Evolutionary conservation across 768 basidiomycete genomes (phyloP), one percentile per base, ranked within the genome.

Genomic region (Russula olivacea): DNA sequence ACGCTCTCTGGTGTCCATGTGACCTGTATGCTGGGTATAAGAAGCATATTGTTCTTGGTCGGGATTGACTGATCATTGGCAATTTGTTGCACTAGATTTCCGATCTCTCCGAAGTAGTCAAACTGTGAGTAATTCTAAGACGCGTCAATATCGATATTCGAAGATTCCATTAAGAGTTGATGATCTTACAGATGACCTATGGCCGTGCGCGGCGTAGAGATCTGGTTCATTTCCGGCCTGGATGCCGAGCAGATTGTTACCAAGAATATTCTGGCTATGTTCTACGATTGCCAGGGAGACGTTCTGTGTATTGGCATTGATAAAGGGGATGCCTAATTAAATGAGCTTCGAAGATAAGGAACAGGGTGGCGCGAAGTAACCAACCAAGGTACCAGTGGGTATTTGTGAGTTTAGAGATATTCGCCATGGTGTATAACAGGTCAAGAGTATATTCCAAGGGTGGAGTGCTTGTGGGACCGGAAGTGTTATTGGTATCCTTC

Each of bases 161-260:
- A 3, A 30, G n/a, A 2, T 52, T 9, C 1, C 9, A n/a, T 1
- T 12, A 41, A 11, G 14, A 12, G 32, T 6, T 32, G 6, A 48
- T 17, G 3, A 4, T 8, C 71, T 62, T 38, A 58, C 69, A 12
- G 41, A 10, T 30, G 67, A 58, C 19, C 66, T 53, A 28, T 51
- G 66, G 2, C 12, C n/a, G 51, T 67, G 67, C 50, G 15, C 58
- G 9, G 76, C 73, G 68, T 86, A 92, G 66, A 91, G 80, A 76
- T 93, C 90, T 17, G 89, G 90, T 73, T 91, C 89, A 69, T 93
- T 90, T 5, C 85, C 88, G 4, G 84, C 81, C 71, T 89, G 86
- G 8, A 88, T 72, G 0, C 86, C 90, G 15, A 86, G 71, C 15
- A 91, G 73, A 61, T 83, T 76, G 52, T 80, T 74, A 1, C 89